phyloP scores from a whole-genome alignment of 345 rosid genomes.

The Gossypioides kirkii region DNA sequence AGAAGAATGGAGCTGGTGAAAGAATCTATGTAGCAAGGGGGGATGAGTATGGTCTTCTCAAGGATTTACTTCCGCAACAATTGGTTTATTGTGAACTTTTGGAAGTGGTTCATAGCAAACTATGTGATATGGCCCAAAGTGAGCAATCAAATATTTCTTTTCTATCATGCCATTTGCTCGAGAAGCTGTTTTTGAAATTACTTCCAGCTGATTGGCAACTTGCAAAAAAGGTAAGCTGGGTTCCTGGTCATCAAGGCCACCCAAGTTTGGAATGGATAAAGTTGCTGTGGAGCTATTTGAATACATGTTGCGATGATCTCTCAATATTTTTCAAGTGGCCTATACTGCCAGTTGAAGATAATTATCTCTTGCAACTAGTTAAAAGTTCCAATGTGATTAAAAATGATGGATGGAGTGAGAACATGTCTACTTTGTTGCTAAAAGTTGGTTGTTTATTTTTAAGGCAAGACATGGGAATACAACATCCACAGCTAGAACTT shows the following conservation, averaged over 20 bases:
- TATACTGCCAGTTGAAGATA: conserved; percentile 77
- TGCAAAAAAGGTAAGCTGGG: conserved; percentile 65
- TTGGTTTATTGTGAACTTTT: conserved; percentile 67
- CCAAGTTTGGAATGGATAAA: conserved; percentile 78
- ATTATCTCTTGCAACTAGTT: conserved; percentile 57
- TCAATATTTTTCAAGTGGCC: conserved; percentile 90
- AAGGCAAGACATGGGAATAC: conserved; percentile 54
- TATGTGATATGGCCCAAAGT: conserved; percentile 66
- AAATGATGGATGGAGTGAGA: conserved; percentile 94
- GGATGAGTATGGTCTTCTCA: conserved; percentile 71
- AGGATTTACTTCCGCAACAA: conserved; percentile 72
- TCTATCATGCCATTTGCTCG: conserved; percentile 76
- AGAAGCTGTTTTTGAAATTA: conserved; percentile 75
- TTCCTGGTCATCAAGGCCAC: conserved; percentile 72
- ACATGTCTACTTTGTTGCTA: conserved; percentile 75
- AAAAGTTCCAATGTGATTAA: conserved; percentile 67
- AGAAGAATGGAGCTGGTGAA: conserved; percentile 66
- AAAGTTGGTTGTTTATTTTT: conserved; percentile 85
- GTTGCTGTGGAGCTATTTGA: conserved; percentile 73
- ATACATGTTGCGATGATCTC: conserved; percentile 74
- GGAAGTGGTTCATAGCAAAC: conserved; percentile 52
- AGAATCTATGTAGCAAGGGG: conserved; percentile 71
- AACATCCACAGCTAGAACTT: conserved; percentile 72
- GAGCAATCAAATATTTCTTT: conserved; percentile 64
- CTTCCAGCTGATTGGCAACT: conserved; percentile 88